phyloP scores from a whole-genome alignment of 73 alveolate genomes.

The Paramecium pentaurelia region DNA sequence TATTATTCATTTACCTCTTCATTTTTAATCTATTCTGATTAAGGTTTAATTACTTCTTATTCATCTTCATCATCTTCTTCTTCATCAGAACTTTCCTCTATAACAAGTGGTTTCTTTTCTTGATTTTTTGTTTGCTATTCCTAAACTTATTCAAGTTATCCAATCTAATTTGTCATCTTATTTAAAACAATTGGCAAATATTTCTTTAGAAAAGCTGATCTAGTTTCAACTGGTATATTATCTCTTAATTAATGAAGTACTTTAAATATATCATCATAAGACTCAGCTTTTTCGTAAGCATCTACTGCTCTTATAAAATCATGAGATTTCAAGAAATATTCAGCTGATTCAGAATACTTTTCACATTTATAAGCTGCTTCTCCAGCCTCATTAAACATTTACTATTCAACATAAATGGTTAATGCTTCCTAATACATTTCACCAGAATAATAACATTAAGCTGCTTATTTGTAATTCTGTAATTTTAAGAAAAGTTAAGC shows the following conservation, averaged over 20 bases:
- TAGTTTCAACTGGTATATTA: slow-evolving; percentile 69
- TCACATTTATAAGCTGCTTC: slow-evolving; percentile 65
- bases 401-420: slow-evolving; percentile 51
- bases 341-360: slow-evolving; percentile 60
- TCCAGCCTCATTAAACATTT: slow-evolving; percentile 74
- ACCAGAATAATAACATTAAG: slow-evolving; percentile 79
- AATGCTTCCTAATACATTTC: slow-evolving; percentile 69
- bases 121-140: slow-evolving; percentile 53
- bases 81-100: slow-evolving; percentile 51
- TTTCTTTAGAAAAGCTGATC: slow-evolving; percentile 63
- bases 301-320: slow-evolving; percentile 64
- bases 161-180: slow-evolving; percentile 41
- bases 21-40: slow-evolving; percentile 25
- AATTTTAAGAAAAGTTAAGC: slow-evolving; percentile 64
- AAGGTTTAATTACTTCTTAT: background rate
- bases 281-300: background rate
- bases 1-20: slow-evolving; percentile 30
- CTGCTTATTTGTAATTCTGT: slow-evolving; percentile 69
- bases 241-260: slow-evolving; percentile 68
- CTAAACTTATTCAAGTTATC: slow-evolving; percentile 8
- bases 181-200: slow-evolving; percentile 80
- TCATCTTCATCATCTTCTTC: slow-evolving; percentile 59
- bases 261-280: slow-evolving; percentile 64
- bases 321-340: slow-evolving; percentile 27
- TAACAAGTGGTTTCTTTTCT: slow-evolving; percentile 49